These are phyloP conservation scores for Globisporangium carolinianum DNA, from an alignment of 352 stramenopile genomes.

Conservation along the genomic window DNA sequence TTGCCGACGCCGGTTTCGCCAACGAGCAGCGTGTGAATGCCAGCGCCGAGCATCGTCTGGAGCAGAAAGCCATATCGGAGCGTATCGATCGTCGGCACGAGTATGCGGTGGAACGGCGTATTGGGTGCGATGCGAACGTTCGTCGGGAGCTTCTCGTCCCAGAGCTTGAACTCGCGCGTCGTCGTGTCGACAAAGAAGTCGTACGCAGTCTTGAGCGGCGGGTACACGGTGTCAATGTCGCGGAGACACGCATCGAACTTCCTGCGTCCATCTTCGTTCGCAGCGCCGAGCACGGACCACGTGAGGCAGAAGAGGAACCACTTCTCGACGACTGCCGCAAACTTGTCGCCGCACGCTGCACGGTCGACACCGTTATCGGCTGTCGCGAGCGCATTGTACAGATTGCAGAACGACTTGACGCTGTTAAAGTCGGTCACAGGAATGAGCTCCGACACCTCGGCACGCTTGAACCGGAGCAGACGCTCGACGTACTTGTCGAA, in stretches of 20 bases:
- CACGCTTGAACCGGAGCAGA: slow-evolving; percentile 53
- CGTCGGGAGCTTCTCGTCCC: slow-evolving; percentile 73
- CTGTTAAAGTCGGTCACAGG: slow-evolving; percentile 77
- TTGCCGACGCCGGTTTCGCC: slow-evolving; percentile 89
- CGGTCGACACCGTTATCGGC: slow-evolving; percentile 69
- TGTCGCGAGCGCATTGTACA: slow-evolving; percentile 76
- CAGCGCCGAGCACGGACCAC: slow-evolving; percentile 81
- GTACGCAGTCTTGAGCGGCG: slow-evolving; percentile 88
- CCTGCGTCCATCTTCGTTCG: slow-evolving; percentile 80
- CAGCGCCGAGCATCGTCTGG: slow-evolving; percentile 65
- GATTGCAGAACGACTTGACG: slow-evolving; percentile 79
- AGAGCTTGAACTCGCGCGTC: slow-evolving; percentile 74
- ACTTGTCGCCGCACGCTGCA: slow-evolving; percentile 53
- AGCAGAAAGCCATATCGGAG: slow-evolving; percentile 78
- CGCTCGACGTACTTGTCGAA: slow-evolving; percentile 85
- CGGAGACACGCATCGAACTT: slow-evolving; percentile 85
- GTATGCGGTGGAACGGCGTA: slow-evolving; percentile 81
- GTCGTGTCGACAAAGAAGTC: slow-evolving; percentile 89
- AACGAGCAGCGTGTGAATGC: slow-evolving; percentile 83
- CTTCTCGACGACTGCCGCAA: slow-evolving; percentile 59
- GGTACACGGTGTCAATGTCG: slow-evolving; percentile 91
- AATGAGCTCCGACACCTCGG: slow-evolving; percentile 68
- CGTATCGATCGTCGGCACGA: slow-evolving; percentile 84
- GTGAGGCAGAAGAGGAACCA: slow-evolving; percentile 85
- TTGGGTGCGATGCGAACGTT: slow-evolving; percentile 69